A percentile compares a stretch with the other conserved stretches of the same genome.
Evolutionary conservation across 179 eudicot genomes (phyloP).

Genomic region (Carnegiea gigantea): DNA sequence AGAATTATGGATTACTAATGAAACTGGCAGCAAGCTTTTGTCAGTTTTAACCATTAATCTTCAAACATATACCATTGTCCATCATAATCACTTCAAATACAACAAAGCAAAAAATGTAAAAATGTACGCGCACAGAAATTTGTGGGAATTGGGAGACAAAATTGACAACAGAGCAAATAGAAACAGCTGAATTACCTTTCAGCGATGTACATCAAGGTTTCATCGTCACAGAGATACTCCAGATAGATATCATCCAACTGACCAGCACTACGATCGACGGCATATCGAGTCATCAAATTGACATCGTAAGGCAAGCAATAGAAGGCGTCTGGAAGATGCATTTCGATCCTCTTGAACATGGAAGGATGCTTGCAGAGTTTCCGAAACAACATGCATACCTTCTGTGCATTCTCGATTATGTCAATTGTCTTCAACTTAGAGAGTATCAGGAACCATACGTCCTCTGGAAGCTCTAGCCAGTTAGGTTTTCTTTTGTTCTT

Average conservation of each 20-base stretch:
- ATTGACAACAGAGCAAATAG: not conserved
- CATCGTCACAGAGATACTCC: constrained; percentile 25
- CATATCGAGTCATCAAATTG: constrained; percentile 19
- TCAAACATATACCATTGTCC: not conserved
- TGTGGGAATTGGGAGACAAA: not conserved
- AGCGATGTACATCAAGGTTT: constrained; percentile 26
- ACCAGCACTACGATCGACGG: constrained; percentile 28
- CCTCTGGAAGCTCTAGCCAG: constrained; percentile 27
- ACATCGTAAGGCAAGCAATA: constrained; percentile 11
- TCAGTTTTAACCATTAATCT: not conserved
- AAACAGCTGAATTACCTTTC: constrained; percentile 16
- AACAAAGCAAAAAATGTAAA: not conserved
- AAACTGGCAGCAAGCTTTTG: not conserved
- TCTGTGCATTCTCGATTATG: constrained; percentile 30
- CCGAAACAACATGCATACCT: constrained; percentile 30
- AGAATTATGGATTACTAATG: too few species aligned
- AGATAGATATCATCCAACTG: constrained; percentile 26
- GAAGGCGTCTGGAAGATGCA: constrained; percentile 5
- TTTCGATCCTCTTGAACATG: constrained; percentile 24
- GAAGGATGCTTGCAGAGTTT: constrained; percentile 24
- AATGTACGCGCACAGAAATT: not conserved
- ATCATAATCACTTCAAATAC: not conserved
- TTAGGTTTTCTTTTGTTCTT: constrained; percentile 10
- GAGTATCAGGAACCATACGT: constrained; percentile 24
- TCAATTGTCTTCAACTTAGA: constrained; percentile 20